These are phyloP conservation scores for Anastatica hierochuntica DNA, from an alignment of 345 rosid genomes.

Conservation along the genomic window DNA sequence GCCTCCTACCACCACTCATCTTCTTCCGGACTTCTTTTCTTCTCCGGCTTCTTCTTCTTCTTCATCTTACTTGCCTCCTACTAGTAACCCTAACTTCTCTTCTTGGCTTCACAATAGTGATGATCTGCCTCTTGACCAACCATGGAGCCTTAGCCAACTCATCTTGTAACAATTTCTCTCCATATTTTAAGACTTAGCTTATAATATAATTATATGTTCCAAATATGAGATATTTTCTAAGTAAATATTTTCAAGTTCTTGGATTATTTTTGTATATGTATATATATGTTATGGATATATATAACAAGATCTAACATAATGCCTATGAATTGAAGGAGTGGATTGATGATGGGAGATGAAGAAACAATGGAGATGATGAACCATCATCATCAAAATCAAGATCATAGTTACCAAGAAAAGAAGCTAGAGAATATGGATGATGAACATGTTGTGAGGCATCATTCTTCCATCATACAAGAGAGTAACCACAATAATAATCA, in stretches of 20 bases:
- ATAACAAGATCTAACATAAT: constrained; percentile 5
- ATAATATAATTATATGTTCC: neutral
- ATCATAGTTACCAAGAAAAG: constrained; percentile 4
- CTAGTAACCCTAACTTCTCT: constrained; percentile 27
- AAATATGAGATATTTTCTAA: neutral
- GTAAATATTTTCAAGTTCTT: constrained; percentile 14
- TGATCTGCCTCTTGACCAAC: constrained; percentile 48
- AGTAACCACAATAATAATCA: neutral
- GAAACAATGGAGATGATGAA: constrained; percentile 32
- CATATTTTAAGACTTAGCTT: neutral
- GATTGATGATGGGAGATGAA: constrained; percentile 47
- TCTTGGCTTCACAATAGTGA: constrained; percentile 45
- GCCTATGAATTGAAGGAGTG: constrained; percentile 36
- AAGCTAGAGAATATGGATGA: constrained; percentile 17
- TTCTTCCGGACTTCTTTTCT: constrained; percentile 22
- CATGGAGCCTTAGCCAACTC: constrained; percentile 59
- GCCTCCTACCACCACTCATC: constrained; percentile 18
- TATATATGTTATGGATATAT: neutral
- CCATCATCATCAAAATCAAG: constrained; percentile 16
- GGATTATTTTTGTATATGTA: too few relatives aligned
- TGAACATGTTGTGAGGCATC: constrained; percentile 10
- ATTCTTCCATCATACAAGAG: too few relatives aligned
- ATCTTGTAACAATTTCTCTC: constrained; percentile 39
- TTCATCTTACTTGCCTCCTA: constrained; percentile 35
- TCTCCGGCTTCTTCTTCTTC: constrained; percentile 34